Conservation (phyloP, 176 grass and related monocot species). For the Oryza brachyantha region DNA sequence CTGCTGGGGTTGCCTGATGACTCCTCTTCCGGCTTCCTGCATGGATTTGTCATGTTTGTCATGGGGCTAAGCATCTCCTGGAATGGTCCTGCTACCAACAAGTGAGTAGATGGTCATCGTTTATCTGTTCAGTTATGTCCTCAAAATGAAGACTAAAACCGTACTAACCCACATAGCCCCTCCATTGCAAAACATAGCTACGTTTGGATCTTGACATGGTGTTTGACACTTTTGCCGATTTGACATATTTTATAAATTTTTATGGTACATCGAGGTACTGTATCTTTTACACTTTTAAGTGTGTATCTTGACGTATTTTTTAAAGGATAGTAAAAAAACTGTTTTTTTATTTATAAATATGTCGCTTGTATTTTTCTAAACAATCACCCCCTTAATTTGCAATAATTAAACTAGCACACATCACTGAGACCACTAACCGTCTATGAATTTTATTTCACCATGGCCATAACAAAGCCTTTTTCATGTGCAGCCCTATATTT, state of each 20-base stretch:
- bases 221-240: not conserved
- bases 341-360: too few species aligned
- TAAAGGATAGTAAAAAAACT: too few species aligned
- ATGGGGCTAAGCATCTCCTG: constrained; percentile 90
- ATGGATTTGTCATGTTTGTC: constrained; percentile 72
- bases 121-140: not conserved
- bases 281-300: too few species aligned
- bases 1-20: constrained; percentile 64
- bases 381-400: too few species aligned
- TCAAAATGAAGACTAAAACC: not conserved
- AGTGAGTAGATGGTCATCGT: constrained; percentile 36
- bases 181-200: too few species aligned
- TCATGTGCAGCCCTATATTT: constrained; percentile 77
- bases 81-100: constrained; percentile 94
- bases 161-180: not conserved
- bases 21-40: constrained; percentile 41
- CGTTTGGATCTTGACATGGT: too few species aligned
- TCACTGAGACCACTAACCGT: not conserved
- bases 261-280: too few species aligned
- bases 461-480: constrained; percentile 8
- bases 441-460: not conserved
- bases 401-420: not conserved
- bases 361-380: too few species aligned
- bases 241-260: too few species aligned
- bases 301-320: too few species aligned